Conservation (phyloP, 495 filamentous ascomycete species). For the Neurospora sp. region DNA sequence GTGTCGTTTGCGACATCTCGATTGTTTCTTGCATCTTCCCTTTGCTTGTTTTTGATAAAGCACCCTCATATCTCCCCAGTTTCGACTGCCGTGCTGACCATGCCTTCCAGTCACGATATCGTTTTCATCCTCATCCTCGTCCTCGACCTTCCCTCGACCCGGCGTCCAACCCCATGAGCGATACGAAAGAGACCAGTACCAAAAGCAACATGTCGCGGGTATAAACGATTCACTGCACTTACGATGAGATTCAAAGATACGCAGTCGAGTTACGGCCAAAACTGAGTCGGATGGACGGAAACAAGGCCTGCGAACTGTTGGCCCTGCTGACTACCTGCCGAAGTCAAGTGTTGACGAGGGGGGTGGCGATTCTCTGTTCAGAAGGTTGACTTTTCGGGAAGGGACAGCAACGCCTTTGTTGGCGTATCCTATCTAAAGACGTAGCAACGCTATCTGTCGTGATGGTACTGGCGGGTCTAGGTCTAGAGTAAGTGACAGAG, state of each 20-base stretch:
- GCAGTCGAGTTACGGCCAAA: not conserved
- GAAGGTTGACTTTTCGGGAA: not conserved
- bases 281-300: not conserved
- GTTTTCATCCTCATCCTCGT: not conserved
- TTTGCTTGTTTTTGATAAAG: not conserved
- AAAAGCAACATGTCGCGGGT: not conserved
- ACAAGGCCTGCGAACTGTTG: not conserved
- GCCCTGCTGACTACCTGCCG: not conserved
- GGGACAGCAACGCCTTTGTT: not conserved
- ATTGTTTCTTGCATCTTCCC: not conserved
- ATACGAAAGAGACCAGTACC: not conserved
- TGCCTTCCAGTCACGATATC: not conserved
- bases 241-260: not conserved
- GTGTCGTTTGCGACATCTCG: not conserved
- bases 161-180: not conserved
- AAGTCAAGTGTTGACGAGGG: not conserved
- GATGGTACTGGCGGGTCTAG: not conserved
- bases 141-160: not conserved
- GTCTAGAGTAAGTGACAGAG: not conserved
- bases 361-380: not conserved
- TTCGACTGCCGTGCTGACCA: not conserved
- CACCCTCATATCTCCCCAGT: not conserved
- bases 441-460: not conserved
- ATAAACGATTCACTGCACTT: not conserved
- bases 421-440: not conserved